Base-by-base conservation (phyloP, 2,329 filamentous ascomycete species). In the Fusarium cyanostomum region DNA sequence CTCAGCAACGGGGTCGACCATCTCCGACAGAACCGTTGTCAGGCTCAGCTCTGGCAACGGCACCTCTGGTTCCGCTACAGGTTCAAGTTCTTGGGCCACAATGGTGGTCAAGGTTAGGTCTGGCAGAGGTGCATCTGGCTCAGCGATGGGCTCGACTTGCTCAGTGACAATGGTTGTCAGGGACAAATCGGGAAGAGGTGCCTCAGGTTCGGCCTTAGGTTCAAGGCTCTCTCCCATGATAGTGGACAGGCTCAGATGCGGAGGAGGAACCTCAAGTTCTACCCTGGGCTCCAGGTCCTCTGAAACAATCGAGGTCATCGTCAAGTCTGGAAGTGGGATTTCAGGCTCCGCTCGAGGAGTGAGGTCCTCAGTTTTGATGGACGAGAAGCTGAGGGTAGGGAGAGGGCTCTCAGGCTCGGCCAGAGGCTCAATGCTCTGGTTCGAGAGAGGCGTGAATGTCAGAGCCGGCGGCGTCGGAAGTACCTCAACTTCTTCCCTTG, bases 351-450 rank as follows among this genome's bases (percentile, higher is more conserved):
- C 64, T 35, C 60, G 57, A n/a, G 72, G 73, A 44, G 71, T 71
- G 13, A 66, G 43, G 33, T 74, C 67, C 59, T 81, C 75, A 2
- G 71, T 65, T 34, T 77, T 73, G 28, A 82, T 75, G 3, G 56
- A 63, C 0, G 81, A 81, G 15, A 82, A 64, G 39, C 70, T 76
- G 31, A 81, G 70, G 1, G 71, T 64, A 7, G 76, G 73, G 1
- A 70, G 68, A 12, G 75, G 70, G 9, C 43, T 46, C 52, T 74
- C 75, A 3, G 76, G 72, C 52, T 81, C 80, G 4, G 74, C 66
- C 5, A 74, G 48, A 11, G 80, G 80, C 64, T 80, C 76, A 4
- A 83, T 73, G 26, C 71, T 71, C 62, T 82, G 75, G 9, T 74
- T 71, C 12, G 78, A 66, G 39, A 77, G 71, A 16, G 61, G 62